Percentiles rank a stretch among this genome's conserved stretches.
Evolutionary conservation across 768 basidiomycete species (phyloP).

Genomic region (Dioszegia aurantiaca): DNA sequence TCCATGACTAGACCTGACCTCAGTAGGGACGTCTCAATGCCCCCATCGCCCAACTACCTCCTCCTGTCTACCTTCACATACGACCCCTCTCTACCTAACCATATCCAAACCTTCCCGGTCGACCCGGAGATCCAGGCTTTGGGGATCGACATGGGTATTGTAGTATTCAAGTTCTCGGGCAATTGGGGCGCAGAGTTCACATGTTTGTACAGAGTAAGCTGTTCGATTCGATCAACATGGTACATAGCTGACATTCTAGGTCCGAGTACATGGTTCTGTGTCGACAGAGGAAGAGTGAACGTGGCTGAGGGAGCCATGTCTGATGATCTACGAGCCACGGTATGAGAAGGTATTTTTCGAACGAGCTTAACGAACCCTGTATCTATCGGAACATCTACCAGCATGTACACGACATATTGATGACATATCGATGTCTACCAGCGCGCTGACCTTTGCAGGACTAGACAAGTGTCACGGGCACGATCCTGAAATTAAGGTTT

Average conservation of each 20-base stretch:
- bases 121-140: constrained; percentile 65
- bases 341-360: too few relatives aligned
- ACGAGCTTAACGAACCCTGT: background rate
- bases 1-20: background rate
- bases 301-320: too few relatives aligned
- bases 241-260: constrained; percentile 5
- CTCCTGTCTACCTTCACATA: constrained; percentile 71
- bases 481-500: too few relatives aligned
- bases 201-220: constrained; percentile 63
- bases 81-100: constrained; percentile 58
- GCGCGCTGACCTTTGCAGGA: too few relatives aligned
- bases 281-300: background rate
- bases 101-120: constrained; percentile 79
- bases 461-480: too few relatives aligned
- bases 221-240: background rate
- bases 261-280: constrained; percentile 13
- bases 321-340: too few relatives aligned
- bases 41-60: constrained; percentile 51
- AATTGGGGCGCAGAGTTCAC: constrained; percentile 90
- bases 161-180: constrained; percentile 71
- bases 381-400: too few relatives aligned
- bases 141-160: constrained; percentile 77
- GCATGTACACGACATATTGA: too few relatives aligned
- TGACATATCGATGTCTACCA: too few relatives aligned
- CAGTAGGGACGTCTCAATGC: background rate